Conservation (phyloP, 257 asterid genomes). For the Voacanga thouarsii region DNA sequence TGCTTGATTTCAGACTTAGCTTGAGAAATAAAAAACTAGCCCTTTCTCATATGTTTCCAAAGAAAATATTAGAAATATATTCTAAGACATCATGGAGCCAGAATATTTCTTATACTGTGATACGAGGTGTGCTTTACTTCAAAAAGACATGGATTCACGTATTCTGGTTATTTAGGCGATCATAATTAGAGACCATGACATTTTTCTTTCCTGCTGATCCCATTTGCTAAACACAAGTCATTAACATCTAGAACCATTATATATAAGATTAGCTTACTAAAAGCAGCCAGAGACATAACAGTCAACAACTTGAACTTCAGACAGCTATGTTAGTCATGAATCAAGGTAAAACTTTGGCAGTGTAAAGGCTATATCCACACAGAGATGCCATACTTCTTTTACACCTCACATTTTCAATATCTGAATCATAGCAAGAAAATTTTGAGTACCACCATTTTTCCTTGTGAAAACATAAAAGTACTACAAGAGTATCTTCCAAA, state of each 20-base stretch:
- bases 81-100: background rate
- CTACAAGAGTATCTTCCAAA: background rate
- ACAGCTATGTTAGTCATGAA: background rate
- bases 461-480: background rate
- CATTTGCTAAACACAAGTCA: background rate
- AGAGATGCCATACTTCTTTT: background rate
- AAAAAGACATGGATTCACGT: background rate
- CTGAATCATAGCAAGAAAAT: background rate
- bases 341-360: background rate
- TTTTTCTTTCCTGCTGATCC: background rate
- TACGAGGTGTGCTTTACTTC: background rate
- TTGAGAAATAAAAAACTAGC: background rate
- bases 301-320: background rate
- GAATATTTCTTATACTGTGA: background rate
- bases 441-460: background rate
- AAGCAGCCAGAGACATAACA: background rate
- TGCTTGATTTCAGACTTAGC: background rate
- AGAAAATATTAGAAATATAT: background rate
- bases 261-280: background rate
- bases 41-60: background rate
- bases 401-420: background rate
- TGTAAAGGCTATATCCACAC: background rate
- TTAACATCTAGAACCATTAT: background rate
- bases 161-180: background rate
- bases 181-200: background rate